These are phyloP conservation scores for Salinomyces thailandicus DNA, from an alignment of 2,329 filamentous ascomycete species.

Conservation along the genomic window DNA sequence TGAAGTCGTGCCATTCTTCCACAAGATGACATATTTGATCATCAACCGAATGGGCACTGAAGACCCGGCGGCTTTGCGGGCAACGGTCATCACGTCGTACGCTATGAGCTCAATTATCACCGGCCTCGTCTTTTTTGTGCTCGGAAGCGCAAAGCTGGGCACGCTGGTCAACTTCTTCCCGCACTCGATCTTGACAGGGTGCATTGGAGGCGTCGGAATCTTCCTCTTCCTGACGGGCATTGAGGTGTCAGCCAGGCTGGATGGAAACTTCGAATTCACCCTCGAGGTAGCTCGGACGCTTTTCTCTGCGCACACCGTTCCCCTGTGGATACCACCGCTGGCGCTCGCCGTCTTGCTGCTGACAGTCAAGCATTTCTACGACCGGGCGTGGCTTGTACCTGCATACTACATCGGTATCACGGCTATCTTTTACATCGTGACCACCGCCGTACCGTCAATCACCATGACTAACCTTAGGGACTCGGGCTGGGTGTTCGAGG, in stretches of 20 bases:
- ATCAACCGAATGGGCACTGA: conserved; percentile 66
- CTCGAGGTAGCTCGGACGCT: conserved; percentile 65
- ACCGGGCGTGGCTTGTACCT: conserved; percentile 77
- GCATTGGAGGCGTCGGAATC: conserved; percentile 93
- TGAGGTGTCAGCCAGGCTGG: conserved; percentile 81
- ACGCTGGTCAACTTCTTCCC: conserved; percentile 96
- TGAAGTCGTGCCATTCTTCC: conserved; percentile 96
- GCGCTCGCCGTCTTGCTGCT: conserved; percentile 65
- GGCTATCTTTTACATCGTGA: conserved; percentile 65
- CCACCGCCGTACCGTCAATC: conserved; percentile 57
- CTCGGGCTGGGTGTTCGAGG: conserved; percentile 83
- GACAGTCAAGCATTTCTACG: conserved; percentile 62
- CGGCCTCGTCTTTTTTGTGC: conserved; percentile 79
- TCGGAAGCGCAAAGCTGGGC: conserved; percentile 78
- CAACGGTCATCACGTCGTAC: conserved; percentile 88
- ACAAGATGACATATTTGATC: conserved; percentile 93
- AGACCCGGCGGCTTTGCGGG: conserved; percentile 74
- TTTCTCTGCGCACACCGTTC: conserved; percentile 60
- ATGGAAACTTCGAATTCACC: conserved; percentile 76
- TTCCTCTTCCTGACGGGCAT: conserved; percentile 87
- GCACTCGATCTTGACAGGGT: conserved; percentile 89
- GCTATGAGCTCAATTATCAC: conserved; percentile 85
- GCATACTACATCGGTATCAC: conserved; percentile 75
- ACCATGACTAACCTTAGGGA: conserved; percentile 56
- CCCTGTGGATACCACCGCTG: conserved; percentile 75